Evolutionary conservation across 495 filamentous ascomycete genomes (phyloP), one percentile per base, ranked within the genome.

Genomic region (Lophium mytilinum): DNA sequence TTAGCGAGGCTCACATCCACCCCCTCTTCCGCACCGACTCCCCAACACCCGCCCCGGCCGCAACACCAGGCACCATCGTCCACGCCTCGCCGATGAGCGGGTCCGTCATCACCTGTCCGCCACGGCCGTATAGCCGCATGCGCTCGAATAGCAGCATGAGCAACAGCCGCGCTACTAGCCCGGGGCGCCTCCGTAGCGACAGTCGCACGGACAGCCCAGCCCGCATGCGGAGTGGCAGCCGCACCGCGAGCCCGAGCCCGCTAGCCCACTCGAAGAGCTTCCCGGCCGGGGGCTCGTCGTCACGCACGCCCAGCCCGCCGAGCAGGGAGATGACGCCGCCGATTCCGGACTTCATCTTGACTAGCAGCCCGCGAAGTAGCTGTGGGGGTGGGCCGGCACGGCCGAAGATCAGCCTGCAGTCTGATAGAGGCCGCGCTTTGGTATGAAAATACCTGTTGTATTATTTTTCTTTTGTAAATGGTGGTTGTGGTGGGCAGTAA

Each of bases 1-100:
- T 75, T 36, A 78, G 77, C 65, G 86, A 93, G 67, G 78, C 83
- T 12, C 81, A 91, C 64, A 93, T 95, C 55, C 89, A 95, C 65
- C 89, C 89, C 0, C 78, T 95, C 10, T 93, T 95, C 71, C 80
- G 89, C 52, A 83, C 83, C 1, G 84, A 83, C 60, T 88, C 83
- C 42, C 85, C 87, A 0, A 80, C 76, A 0, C 86, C 86, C 9
- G 85, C 86, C 11, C 84, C 88, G 0, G 77, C 78, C 7, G 78
- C 80, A 0, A 84, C 83, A 0, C 79, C 83, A 0, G 85, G 84
- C 0, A 94, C 87, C 0, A 73, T 83, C 18, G 82, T 94, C 37
- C 76, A 80, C 7, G 89, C 86, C 9, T 81, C 84, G 1, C 87
- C 87, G 1, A 78, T 82, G 30, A 84, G 83, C 0, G 87, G 85